These are phyloP conservation scores for Fusarium sp. DNA, from an alignment of 2,329 filamentous ascomycete species.

Conservation along the genomic window DNA sequence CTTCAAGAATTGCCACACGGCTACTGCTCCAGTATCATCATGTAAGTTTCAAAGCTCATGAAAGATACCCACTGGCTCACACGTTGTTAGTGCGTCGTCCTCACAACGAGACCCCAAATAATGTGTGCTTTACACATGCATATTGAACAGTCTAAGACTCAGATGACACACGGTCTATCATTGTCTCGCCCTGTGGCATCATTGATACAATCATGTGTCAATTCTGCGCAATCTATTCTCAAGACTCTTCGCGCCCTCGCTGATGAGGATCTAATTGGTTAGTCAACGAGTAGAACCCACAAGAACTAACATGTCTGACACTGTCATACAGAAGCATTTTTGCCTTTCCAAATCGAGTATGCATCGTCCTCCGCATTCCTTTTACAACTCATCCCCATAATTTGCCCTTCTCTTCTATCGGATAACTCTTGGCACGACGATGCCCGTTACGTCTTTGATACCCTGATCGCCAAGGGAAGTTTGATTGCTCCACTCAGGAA, in stretches of 20 bases:
- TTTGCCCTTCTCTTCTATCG: constrained; percentile 51
- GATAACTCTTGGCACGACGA: constrained; percentile 53
- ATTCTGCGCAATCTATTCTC: constrained; percentile 45
- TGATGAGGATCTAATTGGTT: constrained; percentile 47
- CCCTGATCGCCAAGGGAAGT: constrained; percentile 53
- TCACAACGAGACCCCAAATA: constrained; percentile 47
- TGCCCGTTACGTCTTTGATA: constrained; percentile 52
- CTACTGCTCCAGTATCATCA: constrained; percentile 46
- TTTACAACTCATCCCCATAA: constrained; percentile 50
- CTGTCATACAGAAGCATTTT: constrained; percentile 45
- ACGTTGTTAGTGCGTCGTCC: constrained; percentile 41
- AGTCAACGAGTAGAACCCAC: neutral
- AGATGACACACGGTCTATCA: constrained; percentile 25
- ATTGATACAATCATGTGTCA: constrained; percentile 46
- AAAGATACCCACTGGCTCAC: neutral
- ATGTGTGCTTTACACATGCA: constrained; percentile 51
- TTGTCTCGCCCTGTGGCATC: constrained; percentile 45
- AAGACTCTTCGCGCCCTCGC: constrained; percentile 43
- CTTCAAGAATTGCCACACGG: constrained; percentile 43
- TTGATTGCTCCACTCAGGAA: constrained; percentile 52
- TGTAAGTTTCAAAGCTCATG: neutral
- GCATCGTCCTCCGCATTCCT: constrained; percentile 56
- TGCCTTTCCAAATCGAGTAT: constrained; percentile 56
- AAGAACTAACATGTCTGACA: neutral
- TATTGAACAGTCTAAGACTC: constrained; percentile 43